Evolutionary conservation across 2,329 filamentous ascomycete species (phyloP).

Genomic region (Fusarium praegraminearum): DNA sequence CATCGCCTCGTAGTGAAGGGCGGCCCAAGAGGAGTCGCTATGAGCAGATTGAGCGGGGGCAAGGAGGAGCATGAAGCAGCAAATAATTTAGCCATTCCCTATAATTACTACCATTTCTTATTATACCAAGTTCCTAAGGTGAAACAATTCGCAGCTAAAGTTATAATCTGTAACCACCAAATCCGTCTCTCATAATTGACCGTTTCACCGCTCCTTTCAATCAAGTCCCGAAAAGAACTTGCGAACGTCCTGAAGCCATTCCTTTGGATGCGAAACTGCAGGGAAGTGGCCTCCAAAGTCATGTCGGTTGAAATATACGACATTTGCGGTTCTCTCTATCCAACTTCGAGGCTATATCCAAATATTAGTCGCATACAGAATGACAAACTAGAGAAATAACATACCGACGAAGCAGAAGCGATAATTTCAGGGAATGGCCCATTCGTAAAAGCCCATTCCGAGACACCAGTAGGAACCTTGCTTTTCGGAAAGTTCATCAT

Average conservation of each 20-base stretch:
- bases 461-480: background rate
- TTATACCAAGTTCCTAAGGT: no score
- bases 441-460: background rate
- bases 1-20: background rate
- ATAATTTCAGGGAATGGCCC: background rate
- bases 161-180: background rate
- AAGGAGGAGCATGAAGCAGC: background rate
- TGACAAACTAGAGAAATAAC: fast-evolving
- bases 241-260: background rate
- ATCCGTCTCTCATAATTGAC: no score
- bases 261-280: background rate
- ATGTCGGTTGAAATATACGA: background rate
- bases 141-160: no score
- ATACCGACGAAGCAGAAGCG: background rate
- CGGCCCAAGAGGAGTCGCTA: constrained; percentile 8
- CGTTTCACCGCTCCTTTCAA: background rate
- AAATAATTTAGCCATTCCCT: background rate
- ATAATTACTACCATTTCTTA: background rate
- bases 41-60: constrained; percentile 6
- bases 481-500: background rate
- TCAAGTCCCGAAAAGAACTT: background rate
- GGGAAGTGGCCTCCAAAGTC: background rate
- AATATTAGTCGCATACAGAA: background rate
- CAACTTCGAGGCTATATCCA: background rate
- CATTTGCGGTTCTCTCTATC: background rate